Evolutionary conservation across 2,329 filamentous ascomycete species (phyloP).

Genomic region (Madurella mycetomatis): DNA sequence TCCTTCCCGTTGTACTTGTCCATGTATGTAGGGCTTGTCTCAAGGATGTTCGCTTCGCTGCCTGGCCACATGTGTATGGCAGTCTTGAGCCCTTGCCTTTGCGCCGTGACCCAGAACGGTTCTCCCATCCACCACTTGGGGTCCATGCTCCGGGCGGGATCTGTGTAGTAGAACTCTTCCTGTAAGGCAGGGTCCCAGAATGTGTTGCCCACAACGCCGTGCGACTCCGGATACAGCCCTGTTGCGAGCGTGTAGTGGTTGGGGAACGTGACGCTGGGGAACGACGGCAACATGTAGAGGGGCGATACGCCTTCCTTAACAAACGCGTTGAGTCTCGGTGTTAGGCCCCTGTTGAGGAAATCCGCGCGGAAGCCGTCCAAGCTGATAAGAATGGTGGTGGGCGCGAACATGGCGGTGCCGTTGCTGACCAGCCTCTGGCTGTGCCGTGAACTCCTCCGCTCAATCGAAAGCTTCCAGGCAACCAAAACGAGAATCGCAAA

Average conservation of each 20-base stretch:
- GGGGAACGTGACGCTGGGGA: conserved; percentile 94
- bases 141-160: conserved; percentile 69
- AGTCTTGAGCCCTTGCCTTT: conserved; percentile 69
- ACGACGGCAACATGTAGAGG: conserved; percentile 87
- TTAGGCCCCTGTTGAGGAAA: conserved; percentile 78
- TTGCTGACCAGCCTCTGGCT: conserved; percentile 54
- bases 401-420: conserved; percentile 81
- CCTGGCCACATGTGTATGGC: conserved; percentile 99
- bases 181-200: conserved; percentile 82
- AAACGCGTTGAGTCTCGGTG: conserved; percentile 74
- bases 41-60: conserved; percentile 77
- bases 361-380: conserved; percentile 95
- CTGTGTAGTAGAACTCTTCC: conserved; percentile 84
- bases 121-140: conserved; percentile 94
- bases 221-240: conserved; percentile 85
- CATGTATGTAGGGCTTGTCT: conserved; percentile 71
- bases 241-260: conserved; percentile 94
- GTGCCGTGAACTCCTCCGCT: conserved; percentile 29
- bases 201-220: conserved; percentile 88
- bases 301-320: conserved; percentile 82
- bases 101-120: conserved; percentile 90
- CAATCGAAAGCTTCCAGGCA: conserved; percentile 55
- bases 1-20: conserved; percentile 83
- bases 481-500: conserved; percentile 54
- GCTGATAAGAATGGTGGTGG: conserved; percentile 89